Evolutionary conservation across 2,329 filamentous ascomycete species (phyloP), one percentile per base, ranked within the genome.

Genomic region (Blastomyces parvus): DNA sequence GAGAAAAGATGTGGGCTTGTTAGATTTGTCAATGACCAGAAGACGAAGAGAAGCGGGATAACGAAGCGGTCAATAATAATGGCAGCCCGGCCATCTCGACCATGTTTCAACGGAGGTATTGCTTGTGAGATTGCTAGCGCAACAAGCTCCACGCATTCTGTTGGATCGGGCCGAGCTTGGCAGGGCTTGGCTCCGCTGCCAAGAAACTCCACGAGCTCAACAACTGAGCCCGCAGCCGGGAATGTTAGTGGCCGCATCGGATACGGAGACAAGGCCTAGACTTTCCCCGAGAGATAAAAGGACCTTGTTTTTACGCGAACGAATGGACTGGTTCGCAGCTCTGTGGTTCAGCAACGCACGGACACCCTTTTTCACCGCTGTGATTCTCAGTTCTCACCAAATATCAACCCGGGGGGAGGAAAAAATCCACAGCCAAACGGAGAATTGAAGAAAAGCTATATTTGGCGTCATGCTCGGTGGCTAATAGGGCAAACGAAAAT

Each of bases 131-230:
- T 46, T 30, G 27, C 36, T 46, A 25, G 19, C 33, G n/a, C 17
- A 19, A 36, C 5, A n/a, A 36, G 7, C 27, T n/a, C 38, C 33
- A 36, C 2, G 36, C 4, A 44, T 38, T 25, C 30, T 46, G 38
- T 46, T 59, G 38, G 40, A 44, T 59, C 57, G 42, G 57, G 11
- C 56, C 57, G 42, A 17, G 8, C 17, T 56, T 36, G 27, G 52
- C 52, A 14, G 2, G 33, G 38, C 56, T 44, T 42, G 36, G 56
- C 22, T 22, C 17, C 36, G 14, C 22, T 30, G 57, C 57, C 42
- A 59, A 59, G 57, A 46, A 59, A n/a, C 25, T n/a, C 57, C 57
- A 59, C 14, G 19, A 52, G 19, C 27, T 14, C n/a, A 9, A n/a
- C 46, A 6, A 9, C 56, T n/a, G 14, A 14, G 13, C 17, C 40